These are phyloP conservation scores for Trichoderma atroviride DNA, from an alignment of 2,329 filamentous ascomycete genomes.

Conservation along the genomic window DNA sequence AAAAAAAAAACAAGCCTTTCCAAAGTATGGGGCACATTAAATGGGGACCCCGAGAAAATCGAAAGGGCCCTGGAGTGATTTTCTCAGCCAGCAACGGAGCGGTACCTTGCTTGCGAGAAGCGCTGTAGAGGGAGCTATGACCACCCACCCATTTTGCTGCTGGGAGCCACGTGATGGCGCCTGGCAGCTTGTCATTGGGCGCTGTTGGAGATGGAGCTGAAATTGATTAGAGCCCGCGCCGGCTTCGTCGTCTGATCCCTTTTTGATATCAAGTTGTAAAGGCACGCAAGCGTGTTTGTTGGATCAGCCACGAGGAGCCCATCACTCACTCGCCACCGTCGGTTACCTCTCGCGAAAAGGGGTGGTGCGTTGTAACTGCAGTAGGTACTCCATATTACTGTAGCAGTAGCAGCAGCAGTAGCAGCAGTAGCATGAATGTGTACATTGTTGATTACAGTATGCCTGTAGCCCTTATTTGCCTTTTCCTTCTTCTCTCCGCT, in stretches of 20 bases:
- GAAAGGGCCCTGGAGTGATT: constrained; percentile 4
- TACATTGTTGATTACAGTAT: background rate
- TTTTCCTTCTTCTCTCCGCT: background rate
- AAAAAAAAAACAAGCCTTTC: constrained; percentile 10
- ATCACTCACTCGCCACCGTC: background rate
- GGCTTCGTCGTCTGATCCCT: background rate
- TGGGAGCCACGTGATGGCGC: constrained; percentile 19
- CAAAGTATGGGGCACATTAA: background rate
- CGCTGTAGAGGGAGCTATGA: constrained; percentile 23
- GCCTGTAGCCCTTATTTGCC: background rate
- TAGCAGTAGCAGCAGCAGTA: background rate
- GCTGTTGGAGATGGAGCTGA: background rate
- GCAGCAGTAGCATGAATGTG: background rate
- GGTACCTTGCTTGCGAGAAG: constrained; percentile 13
- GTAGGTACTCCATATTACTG: background rate
- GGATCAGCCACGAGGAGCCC: background rate
- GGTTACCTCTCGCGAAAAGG: constrained; percentile 17
- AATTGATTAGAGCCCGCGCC: background rate
- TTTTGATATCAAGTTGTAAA: background rate
- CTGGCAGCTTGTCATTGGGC: constrained; percentile 11
- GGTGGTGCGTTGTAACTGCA: constrained; percentile 12
- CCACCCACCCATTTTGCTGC: background rate
- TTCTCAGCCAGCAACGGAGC: background rate
- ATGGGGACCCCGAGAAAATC: background rate
- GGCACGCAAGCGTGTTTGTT: background rate